Base-by-base conservation (phyloP, 164 flowering plant species). In the Malania oleifera region DNA sequence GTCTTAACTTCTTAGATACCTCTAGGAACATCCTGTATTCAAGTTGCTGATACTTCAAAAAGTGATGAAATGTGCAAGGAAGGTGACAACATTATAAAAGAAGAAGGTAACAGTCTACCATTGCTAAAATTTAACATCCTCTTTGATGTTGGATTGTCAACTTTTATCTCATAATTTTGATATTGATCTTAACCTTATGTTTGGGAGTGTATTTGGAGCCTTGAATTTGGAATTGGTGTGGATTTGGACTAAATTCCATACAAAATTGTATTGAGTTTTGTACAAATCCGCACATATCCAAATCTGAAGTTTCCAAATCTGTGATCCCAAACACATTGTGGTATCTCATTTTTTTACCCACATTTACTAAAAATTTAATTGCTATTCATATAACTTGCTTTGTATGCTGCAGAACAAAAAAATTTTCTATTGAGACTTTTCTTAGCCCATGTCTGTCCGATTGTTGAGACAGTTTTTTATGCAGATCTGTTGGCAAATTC, bases 41-140 rank as follows among this genome's bases (percentile, higher is more conserved):
- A 52, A 18, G 51, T 25, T 28, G 57, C 66, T 66, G 64, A 54
- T 46, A 55, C 53, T 54, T 26, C 62, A 25, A 49, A 54, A 55
- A 38, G 66, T 51, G 62, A 54, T 60, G 57, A 59, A 67, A 43
- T 31, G 1, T 63, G 67, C 64, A 63, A 67, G 39, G 62, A 61
- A 63, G 62, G 24, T n/a, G 67, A 65, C 24, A 59, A 61, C 25
- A 29, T 24, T 34, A 11, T 56, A 26, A 54, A 29, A 5, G 67
- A 41, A 27, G 49, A 59, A 54, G 62, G 56, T 64, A 78, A 76
- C 74, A 63, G 15, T 35, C 6, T 10, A n/a, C 53, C 19, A 12
- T 54, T 39, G n/a, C n/a, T n/a, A n/a, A n/a, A n/a, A n/a, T n/a
- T n/a, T n/a, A n/a, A n/a, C n/a, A n/a, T n/a, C n/a, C n/a, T n/a